phyloP scores from a whole-genome alignment of 768 basidiomycete genomes.

The Mycena vitilis region DNA sequence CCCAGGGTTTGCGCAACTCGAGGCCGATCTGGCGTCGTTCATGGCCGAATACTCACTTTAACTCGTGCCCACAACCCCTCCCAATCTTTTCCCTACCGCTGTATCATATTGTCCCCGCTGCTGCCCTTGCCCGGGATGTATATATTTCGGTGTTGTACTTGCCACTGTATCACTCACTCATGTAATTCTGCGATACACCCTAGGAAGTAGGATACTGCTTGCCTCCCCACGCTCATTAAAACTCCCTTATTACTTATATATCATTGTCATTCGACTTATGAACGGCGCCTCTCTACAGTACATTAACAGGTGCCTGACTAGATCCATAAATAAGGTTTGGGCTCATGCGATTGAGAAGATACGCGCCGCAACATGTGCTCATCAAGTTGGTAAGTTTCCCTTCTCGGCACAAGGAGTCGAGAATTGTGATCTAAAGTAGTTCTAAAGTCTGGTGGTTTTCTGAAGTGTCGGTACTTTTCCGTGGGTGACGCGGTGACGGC shows the following conservation, averaged over 20 bases:
- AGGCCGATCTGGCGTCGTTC: conserved; percentile 34
- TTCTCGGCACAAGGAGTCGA: conserved; percentile 8
- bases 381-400: not conserved
- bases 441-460: not conserved
- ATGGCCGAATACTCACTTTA: conserved; percentile 34
- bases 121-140: conserved; percentile 9
- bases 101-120: conserved; percentile 6
- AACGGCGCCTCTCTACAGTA: not conserved
- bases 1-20: conserved; percentile 32
- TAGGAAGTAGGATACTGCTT: not conserved
- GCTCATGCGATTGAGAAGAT: not conserved
- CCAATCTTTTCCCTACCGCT: not conserved
- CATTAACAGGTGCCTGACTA: conserved; percentile 1
- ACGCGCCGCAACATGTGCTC: not conserved
- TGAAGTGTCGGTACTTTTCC: no score
- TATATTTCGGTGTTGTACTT: conserved; percentile 30
- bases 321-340: conserved; percentile 15
- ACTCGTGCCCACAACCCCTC: not conserved
- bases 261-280: conserved; percentile 20
- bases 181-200: not conserved
- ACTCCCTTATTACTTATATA: conserved; percentile 9
- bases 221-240: conserved; percentile 8
- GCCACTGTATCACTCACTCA: conserved; percentile 28
- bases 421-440: no score
- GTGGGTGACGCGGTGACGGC: no score